These are phyloP conservation scores for Diplodia corticola DNA, from an alignment of 2,329 filamentous ascomycete species.

Conservation along the genomic window DNA sequence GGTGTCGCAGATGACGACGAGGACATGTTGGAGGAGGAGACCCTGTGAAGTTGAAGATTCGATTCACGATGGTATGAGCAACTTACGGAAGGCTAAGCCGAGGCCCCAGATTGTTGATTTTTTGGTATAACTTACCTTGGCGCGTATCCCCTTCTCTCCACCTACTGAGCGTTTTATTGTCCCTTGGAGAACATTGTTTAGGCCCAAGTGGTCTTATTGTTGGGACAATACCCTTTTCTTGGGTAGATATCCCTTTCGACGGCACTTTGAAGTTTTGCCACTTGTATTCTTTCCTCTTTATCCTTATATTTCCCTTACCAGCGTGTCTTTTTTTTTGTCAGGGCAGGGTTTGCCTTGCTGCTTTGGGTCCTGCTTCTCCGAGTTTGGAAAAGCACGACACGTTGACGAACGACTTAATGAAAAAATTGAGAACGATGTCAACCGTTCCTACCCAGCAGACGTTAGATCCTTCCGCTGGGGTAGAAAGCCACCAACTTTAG, in stretches of 20 bases:
- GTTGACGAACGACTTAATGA: not conserved
- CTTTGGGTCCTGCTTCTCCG: not conserved
- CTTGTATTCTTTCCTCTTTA: constrained; percentile 4
- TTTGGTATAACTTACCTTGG: not conserved
- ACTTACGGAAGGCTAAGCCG: not conserved
- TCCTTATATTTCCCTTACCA: not conserved
- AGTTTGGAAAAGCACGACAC: not conserved
- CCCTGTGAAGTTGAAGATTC: not conserved
- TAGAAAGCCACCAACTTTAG: no score
- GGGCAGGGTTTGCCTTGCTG: not conserved
- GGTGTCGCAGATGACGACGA: constrained; percentile 33
- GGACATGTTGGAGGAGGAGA: constrained; percentile 24
- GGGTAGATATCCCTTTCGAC: not conserved
- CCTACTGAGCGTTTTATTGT: not conserved
- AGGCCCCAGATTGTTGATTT: constrained; percentile 7
- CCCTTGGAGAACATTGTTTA: not conserved
- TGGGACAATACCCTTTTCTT: not conserved
- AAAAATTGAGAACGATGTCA: not conserved
- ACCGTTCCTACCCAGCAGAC: not conserved
- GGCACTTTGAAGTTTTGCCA: not conserved
- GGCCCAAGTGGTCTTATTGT: not conserved
- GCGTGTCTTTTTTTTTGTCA: not conserved
- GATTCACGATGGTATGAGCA: not conserved
- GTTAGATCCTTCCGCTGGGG: no score
- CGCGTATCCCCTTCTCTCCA: not conserved